These are phyloP conservation scores for Boletus sp. DNA, from an alignment of 768 basidiomycete genomes.

Conservation along the genomic window DNA sequence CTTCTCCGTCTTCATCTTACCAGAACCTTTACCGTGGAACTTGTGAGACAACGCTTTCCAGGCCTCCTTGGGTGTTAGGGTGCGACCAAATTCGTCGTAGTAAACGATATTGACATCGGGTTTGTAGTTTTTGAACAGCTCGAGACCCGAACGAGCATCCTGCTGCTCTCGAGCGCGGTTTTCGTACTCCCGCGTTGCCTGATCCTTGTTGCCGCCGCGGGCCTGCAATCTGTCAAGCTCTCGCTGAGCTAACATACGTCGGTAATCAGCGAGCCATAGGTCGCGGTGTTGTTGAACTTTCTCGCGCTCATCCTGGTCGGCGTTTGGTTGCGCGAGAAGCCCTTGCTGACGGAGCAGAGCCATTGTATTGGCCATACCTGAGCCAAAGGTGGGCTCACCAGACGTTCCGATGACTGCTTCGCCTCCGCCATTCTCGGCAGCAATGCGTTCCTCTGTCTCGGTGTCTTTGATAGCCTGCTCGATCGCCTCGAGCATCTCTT, in stretches of 20 bases:
- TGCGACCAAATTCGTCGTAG: constrained; percentile 92
- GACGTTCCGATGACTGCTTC: constrained; percentile 56
- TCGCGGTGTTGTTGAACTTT: constrained; percentile 80
- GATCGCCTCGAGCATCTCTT: constrained; percentile 77
- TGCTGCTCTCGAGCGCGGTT: constrained; percentile 90
- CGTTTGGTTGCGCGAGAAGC: constrained; percentile 62
- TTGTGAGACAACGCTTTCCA: constrained; percentile 98
- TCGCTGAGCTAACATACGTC: constrained; percentile 69
- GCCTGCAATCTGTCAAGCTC: constrained; percentile 77
- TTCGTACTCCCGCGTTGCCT: constrained; percentile 92
- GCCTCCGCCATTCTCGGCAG: constrained; percentile 32
- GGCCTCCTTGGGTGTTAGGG: constrained; percentile 89
- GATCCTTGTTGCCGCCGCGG: constrained; percentile 84
- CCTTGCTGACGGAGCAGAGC: constrained; percentile 90
- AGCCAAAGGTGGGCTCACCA: constrained; percentile 72
- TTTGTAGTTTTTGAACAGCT: constrained; percentile 91
- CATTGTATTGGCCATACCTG: constrained; percentile 87
- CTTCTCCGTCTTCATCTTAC: constrained; percentile 97
- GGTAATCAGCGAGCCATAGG: constrained; percentile 86
- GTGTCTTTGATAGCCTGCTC: constrained; percentile 64
- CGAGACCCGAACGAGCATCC: constrained; percentile 78
- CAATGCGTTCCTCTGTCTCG: constrained; percentile 51
- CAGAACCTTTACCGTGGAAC: constrained; percentile 97
- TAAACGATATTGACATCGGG: constrained; percentile 96
- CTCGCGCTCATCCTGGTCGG: constrained; percentile 76